A percentile compares a stretch with the other conserved stretches of the same genome.
These are phyloP conservation scores for Barnettozyma hawaiiensis DNA, from an alignment of 1,139 yeast species.

Conservation along the genomic window DNA sequence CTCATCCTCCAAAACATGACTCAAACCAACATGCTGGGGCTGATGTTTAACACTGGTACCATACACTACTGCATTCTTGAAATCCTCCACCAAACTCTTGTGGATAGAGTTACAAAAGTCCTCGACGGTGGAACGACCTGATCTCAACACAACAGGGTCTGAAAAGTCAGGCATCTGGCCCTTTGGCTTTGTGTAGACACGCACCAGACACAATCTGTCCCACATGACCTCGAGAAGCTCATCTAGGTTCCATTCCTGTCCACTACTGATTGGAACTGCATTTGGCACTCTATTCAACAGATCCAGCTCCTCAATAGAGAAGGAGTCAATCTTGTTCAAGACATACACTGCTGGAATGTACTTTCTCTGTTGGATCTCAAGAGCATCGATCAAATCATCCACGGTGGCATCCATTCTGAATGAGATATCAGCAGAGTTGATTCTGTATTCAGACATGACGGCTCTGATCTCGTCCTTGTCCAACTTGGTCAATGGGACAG, in stretches of 20 bases:
- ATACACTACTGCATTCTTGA: constrained; percentile 84
- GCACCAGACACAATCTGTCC: constrained; percentile 80
- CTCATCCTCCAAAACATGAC: constrained; percentile 82
- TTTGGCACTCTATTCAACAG: constrained; percentile 85
- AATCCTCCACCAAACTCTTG: constrained; percentile 87
- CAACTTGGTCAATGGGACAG: constrained; percentile 86
- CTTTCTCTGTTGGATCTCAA: constrained; percentile 83
- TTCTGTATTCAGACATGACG: constrained; percentile 90
- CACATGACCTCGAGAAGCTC: constrained; percentile 93
- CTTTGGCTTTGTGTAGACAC: constrained; percentile 96
- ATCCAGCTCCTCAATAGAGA: constrained; percentile 89
- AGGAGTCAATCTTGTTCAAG: constrained; percentile 90
- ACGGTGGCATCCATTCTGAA: constrained; percentile 97
- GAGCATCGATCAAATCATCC: constrained; percentile 90
- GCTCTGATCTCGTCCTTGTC: constrained; percentile 93
- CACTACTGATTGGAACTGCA: constrained; percentile 95
- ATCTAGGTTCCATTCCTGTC: constrained; percentile 94
- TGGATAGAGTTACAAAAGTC: constrained; percentile 97
- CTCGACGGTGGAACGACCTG: constrained; percentile 78
- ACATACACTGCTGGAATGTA: constrained; percentile 95
- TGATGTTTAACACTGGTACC: constrained; percentile 95
- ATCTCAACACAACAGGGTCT: constrained; percentile 89
- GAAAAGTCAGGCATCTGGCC: constrained; percentile 89
- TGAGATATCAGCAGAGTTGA: constrained; percentile 95
- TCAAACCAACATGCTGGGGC: constrained; percentile 92